Evolutionary conservation across 768 basidiomycete genomes (phyloP), one percentile per base, ranked within the genome.

Genomic region (Suillus plorans): DNA sequence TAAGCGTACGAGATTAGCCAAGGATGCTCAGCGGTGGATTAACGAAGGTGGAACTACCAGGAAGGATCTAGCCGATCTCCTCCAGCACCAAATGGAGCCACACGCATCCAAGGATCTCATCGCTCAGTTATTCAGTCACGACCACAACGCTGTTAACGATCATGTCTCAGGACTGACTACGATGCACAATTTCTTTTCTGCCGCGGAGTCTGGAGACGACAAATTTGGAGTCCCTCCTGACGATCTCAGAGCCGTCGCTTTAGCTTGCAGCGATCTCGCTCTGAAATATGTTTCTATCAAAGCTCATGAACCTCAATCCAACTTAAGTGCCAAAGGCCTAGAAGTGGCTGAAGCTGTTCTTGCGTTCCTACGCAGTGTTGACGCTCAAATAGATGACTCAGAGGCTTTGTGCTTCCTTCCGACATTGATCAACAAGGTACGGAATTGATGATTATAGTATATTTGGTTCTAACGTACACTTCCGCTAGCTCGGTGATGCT

Each of bases 91-190:
- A 76, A 98, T 99, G 95, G 95, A 96, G 69, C 84, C 88, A 10
- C 85, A 91, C 70, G 82, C 86, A 7, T 90, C 91, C 4, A 88
- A 89, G 66, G 91, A 95, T 2, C 78, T 99, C 3, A 75, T 91
- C 14, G 77, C 85, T 5, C 86, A 86, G 36, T 81, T 99, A 36
- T 99, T 98, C 80, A 98, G 97, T 72, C 92, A 91, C 66, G 97
- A 97, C 70, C 97, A 98, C 75, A 93, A 91, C 68, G 94, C 95
- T 7, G 90, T 98, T 68, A 96, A 94, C 70, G 97, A 99, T 74
- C 89, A 92, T 71, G 84, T 97, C 61, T 80, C 81, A n/a, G 97
- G 92, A 7, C 77, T 99, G 61, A 80, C 84, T 7, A 82, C 79
- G 58, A 81, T 99, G 25, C 84, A 87, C 61, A 93, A 96, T 2